Percentiles rank a stretch among this genome's conserved stretches.
These are phyloP conservation scores for Vaccinium macrocarpon DNA, from an alignment of 148 eudicot genomes.

Conservation along the genomic window DNA sequence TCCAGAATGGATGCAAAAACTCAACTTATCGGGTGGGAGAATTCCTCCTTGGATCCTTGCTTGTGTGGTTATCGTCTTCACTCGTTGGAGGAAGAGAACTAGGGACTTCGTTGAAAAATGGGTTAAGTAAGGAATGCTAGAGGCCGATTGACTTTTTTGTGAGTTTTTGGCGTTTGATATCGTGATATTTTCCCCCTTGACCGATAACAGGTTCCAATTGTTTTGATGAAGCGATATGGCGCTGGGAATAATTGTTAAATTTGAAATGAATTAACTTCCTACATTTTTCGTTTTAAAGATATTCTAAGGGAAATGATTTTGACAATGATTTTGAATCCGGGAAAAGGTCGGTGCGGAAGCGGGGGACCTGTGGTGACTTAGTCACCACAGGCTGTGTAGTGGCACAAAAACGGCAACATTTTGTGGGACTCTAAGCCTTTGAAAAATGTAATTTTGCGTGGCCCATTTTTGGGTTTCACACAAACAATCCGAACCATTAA, in stretches of 20 bases:
- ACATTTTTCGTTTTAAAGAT: background rate
- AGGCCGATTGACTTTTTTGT: background rate
- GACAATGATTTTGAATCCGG: background rate
- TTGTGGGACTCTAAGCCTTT: no score
- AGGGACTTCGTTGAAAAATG: conserved; percentile 48
- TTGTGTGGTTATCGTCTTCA: conserved; percentile 77
- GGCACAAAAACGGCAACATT: no score
- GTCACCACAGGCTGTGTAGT: no score
- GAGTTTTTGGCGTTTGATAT: background rate
- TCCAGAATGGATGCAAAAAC: conserved; percentile 65
- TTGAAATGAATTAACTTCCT: background rate
- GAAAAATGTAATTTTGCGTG: no score
- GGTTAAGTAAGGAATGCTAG: conserved; percentile 27
- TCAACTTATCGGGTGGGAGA: conserved; percentile 50
- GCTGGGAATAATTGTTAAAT: background rate
- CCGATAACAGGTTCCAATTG: background rate
- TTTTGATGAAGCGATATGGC: background rate
- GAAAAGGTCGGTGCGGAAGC: background rate
- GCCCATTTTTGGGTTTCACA: no score
- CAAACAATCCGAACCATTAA: no score
- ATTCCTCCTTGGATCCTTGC: conserved; percentile 93
- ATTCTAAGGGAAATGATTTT: background rate
- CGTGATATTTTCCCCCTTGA: background rate
- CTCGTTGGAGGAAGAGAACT: conserved; percentile 87
- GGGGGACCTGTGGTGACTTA: no score